Conservation (phyloP, 2,329 filamentous ascomycete genomes). For the Trichophyton verrucosum region DNA sequence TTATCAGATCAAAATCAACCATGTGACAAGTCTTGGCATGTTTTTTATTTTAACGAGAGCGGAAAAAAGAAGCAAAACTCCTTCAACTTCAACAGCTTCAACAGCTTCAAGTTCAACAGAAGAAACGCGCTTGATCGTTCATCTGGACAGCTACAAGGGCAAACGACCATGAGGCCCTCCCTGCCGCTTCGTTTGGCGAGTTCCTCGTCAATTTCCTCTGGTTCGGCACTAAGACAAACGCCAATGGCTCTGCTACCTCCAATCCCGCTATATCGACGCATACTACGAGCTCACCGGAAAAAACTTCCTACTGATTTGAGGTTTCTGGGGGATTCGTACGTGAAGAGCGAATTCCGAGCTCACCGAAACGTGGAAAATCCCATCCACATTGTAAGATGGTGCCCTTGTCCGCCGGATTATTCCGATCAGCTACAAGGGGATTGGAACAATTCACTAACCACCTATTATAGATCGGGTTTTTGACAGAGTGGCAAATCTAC, state of each 20-base stretch:
- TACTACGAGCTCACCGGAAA: slow-evolving; percentile 76
- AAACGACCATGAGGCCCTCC: slow-evolving; percentile 23
- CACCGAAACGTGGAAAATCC: slow-evolving; percentile 81
- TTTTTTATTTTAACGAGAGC: not conserved
- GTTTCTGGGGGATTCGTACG: slow-evolving; percentile 77
- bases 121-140: not conserved
- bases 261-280: slow-evolving; percentile 74
- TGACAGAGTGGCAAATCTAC: slow-evolving; percentile 94
- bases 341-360: slow-evolving; percentile 82
- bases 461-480: slow-evolving; percentile 64
- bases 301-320: slow-evolving; percentile 57
- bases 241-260: slow-evolving; percentile 67
- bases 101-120: not conserved
- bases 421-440: not conserved
- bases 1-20: slow-evolving; percentile 3
- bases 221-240: slow-evolving; percentile 32
- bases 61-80: not conserved
- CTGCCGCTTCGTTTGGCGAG: slow-evolving; percentile 30
- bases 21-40: not conserved
- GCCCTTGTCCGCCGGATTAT: not conserved
- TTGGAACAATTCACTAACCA: not conserved
- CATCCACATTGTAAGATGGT: slow-evolving; percentile 60
- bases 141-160: slow-evolving; percentile 7
- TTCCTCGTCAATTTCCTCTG: slow-evolving; percentile 29
- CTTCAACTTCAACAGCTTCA: not conserved